These are phyloP conservation scores for Plasmodium gonderi DNA, from an alignment of 169 alveolate genomes.

Conservation along the genomic window DNA sequence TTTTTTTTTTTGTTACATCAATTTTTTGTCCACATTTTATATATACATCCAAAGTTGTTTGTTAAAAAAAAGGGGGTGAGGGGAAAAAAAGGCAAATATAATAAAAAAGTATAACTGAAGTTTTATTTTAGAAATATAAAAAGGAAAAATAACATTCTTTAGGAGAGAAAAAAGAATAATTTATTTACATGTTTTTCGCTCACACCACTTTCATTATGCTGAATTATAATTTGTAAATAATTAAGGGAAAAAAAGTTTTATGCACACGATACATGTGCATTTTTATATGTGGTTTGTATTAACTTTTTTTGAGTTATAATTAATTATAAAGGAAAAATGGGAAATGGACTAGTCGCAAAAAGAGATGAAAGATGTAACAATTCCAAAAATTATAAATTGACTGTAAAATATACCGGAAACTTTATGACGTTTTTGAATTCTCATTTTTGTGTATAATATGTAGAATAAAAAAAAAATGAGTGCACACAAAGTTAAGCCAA, in stretches of 20 bases:
- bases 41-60: not conserved
- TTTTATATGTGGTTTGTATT: not conserved
- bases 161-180: not conserved
- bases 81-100: not conserved
- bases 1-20: not conserved
- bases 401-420: too few species aligned
- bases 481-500: too few species aligned
- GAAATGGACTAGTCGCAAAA: too few species aligned
- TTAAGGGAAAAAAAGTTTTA: too few species aligned
- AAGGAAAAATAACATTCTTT: not conserved
- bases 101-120: not conserved
- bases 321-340: not conserved
- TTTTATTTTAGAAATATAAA: not conserved
- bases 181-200: not conserved
- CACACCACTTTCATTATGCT: too few species aligned
- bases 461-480: too few species aligned
- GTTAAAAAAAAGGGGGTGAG: too few species aligned
- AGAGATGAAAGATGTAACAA: too few species aligned
- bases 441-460: too few species aligned
- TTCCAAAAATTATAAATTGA: too few species aligned
- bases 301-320: not conserved
- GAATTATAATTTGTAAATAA: too few species aligned
- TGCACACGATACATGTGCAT: not conserved
- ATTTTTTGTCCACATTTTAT: not conserved
- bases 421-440: too few species aligned